Conservation (phyloP, 768 basidiomycete genomes). For the Mycena amicta region DNA sequence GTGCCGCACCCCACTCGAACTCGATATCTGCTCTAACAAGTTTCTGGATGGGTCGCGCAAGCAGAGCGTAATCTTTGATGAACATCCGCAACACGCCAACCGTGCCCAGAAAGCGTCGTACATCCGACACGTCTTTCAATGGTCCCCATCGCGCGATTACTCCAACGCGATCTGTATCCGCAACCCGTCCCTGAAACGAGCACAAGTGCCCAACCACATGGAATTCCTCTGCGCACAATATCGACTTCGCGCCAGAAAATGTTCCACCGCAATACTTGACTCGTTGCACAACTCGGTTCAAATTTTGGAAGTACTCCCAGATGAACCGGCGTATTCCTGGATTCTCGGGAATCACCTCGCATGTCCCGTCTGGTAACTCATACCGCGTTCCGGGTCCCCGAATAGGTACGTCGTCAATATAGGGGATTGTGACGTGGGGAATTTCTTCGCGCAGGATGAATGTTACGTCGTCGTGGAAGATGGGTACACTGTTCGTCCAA, state of each 20-base stretch:
- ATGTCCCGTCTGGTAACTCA: constrained; percentile 17
- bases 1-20: constrained; percentile 26
- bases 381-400: constrained; percentile 28
- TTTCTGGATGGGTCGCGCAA: neutral
- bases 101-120: constrained; percentile 33
- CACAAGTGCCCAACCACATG: constrained; percentile 38
- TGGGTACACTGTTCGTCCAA: constrained; percentile 32
- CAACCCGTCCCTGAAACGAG: constrained; percentile 33
- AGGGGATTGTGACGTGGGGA: constrained; percentile 26
- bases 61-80: constrained; percentile 22
- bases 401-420: constrained; percentile 33
- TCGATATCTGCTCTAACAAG: constrained; percentile 1
- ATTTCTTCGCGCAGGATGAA: constrained; percentile 32
- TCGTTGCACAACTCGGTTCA: constrained; percentile 11
- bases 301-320: constrained; percentile 20
- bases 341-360: constrained; percentile 24
- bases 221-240: constrained; percentile 35
- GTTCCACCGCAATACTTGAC: constrained; percentile 19
- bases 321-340: constrained; percentile 22
- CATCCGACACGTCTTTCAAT: constrained; percentile 15
- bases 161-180: constrained; percentile 27
- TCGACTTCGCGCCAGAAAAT: constrained; percentile 30
- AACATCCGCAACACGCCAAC: constrained; percentile 24
- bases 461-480: constrained; percentile 33
- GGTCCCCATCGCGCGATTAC: constrained; percentile 28